These are phyloP conservation scores for Torrubiella hemipterigena DNA, from an alignment of 2,329 filamentous ascomycete species.

Conservation along the genomic window DNA sequence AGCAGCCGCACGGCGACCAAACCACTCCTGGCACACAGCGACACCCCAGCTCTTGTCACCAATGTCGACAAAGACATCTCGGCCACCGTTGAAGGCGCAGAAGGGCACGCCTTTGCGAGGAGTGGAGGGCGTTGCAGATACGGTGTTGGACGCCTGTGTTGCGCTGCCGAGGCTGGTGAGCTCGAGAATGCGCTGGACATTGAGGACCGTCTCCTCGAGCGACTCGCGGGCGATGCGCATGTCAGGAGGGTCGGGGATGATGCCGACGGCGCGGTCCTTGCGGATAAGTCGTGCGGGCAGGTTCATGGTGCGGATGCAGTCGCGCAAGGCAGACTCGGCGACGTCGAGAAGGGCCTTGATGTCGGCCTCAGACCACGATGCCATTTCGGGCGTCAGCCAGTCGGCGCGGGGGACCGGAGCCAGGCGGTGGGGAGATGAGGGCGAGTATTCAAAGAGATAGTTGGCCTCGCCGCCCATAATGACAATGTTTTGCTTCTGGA, in stretches of 20 bases:
- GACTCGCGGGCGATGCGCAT: constrained; percentile 72
- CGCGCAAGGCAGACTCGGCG: constrained; percentile 70
- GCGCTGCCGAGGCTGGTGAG: constrained; percentile 46
- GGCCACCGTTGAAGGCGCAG: constrained; percentile 95
- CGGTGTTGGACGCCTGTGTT: constrained; percentile 15
- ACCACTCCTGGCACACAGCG: constrained; percentile 81
- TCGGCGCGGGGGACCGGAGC: constrained; percentile 50
- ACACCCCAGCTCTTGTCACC: constrained; percentile 98
- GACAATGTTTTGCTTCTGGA: constrained; percentile 67
- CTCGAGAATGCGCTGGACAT: constrained; percentile 87
- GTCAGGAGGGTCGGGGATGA: constrained; percentile 52
- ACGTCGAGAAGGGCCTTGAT: constrained; percentile 76
- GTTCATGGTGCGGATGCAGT: constrained; percentile 69
- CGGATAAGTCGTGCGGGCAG: constrained; percentile 71
- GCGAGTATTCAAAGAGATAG: constrained; percentile 77
- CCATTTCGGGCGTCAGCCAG: constrained; percentile 74
- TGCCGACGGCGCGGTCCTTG: constrained; percentile 78
- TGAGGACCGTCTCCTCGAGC: constrained; percentile 89
- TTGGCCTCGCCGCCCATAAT: constrained; percentile 95
- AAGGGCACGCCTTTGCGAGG: constrained; percentile 53
- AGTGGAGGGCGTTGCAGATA: constrained; percentile 11
- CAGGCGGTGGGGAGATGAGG: constrained; percentile 53
- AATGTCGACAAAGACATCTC: constrained; percentile 97
- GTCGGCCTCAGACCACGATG: constrained; percentile 61
- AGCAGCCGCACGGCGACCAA: constrained; percentile 37